These are phyloP conservation scores for Dionaea muscipula DNA, from an alignment of 179 eudicot genomes.

Conservation along the genomic window DNA sequence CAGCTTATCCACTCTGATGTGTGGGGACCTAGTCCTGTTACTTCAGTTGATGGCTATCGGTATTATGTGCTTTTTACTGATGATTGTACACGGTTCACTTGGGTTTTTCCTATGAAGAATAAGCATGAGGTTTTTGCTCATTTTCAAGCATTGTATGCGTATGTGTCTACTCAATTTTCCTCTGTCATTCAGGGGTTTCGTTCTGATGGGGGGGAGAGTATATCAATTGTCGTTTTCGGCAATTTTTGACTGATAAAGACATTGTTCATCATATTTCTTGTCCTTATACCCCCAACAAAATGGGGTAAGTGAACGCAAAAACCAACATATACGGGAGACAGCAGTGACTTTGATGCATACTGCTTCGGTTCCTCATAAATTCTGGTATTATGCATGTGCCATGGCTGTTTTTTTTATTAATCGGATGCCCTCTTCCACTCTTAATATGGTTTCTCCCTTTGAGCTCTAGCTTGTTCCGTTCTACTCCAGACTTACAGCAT, in stretches of 20 bases:
- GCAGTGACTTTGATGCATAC: neutral
- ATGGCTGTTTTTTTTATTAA: neutral
- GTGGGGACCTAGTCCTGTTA: no score
- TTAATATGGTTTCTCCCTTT: neutral
- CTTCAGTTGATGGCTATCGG: neutral
- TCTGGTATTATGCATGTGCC: neutral
- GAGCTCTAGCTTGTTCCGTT: neutral
- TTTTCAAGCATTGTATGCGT: neutral
- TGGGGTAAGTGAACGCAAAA: neutral
- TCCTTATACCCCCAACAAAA: neutral
- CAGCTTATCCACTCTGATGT: no score
- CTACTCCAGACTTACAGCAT: neutral
- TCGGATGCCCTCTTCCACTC: neutral
- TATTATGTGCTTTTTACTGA: conserved; percentile 7
- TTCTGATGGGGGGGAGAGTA: conserved; percentile 4
- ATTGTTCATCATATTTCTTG: neutral
- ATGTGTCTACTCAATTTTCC: neutral
- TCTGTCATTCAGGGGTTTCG: neutral
- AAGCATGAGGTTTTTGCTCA: neutral
- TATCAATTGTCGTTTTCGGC: neutral
- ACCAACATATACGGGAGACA: no score
- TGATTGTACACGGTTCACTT: neutral
- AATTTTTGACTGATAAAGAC: neutral
- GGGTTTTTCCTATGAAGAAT: neutral
- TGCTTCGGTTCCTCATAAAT: neutral